A percentile compares a stretch with the other conserved stretches of the same genome.
These are phyloP conservation scores for Phlebopus sp. DNA, from an alignment of 1,284 basidiomycete genomes.

Conservation along the genomic window DNA sequence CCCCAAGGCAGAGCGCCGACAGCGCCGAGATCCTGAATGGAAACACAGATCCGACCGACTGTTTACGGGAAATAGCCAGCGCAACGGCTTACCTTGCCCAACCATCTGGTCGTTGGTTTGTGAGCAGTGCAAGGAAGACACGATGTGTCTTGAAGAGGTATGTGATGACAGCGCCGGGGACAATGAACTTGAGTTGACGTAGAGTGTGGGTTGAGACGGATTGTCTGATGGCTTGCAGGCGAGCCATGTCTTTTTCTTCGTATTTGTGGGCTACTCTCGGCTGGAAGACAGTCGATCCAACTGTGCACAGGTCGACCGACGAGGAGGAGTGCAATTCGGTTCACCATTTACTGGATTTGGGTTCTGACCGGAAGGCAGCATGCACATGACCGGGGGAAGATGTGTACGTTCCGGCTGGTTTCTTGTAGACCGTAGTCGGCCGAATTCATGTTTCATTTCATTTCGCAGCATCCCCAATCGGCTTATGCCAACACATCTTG, in stretches of 20 bases:
- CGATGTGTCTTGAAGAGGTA: conserved; percentile 56
- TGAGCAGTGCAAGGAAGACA: conserved; percentile 45
- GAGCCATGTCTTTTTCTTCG: conserved; percentile 4
- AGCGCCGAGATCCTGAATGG: conserved; percentile 47
- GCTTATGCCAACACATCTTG: too few species aligned
- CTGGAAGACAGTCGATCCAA: not conserved
- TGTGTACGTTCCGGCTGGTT: too few species aligned
- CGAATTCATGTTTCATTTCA: too few species aligned
- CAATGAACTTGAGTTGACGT: conserved; percentile 68
- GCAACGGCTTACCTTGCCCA: conserved; percentile 53
- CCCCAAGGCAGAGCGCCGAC: conserved; percentile 48
- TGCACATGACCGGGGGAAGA: too few species aligned
- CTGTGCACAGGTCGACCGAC: not conserved
- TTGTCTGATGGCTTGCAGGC: conserved; percentile 4
- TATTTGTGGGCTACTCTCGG: too few species aligned
- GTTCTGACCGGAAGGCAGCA: too few species aligned
- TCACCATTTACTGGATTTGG: too few species aligned
- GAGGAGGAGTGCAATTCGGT: too few species aligned
- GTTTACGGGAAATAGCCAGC: not conserved
- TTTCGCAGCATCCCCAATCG: too few species aligned
- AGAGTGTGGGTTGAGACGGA: conserved; percentile 47
- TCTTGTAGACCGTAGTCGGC: too few species aligned
- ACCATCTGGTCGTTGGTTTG: conserved; percentile 30
- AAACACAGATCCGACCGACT: conserved; percentile 2
- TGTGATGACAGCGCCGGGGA: conserved; percentile 62